A percentile compares a stretch with the other conserved stretches of the same genome.
Evolutionary conservation across 768 basidiomycete genomes (phyloP).

Genomic region (Russula dissimulans): DNA sequence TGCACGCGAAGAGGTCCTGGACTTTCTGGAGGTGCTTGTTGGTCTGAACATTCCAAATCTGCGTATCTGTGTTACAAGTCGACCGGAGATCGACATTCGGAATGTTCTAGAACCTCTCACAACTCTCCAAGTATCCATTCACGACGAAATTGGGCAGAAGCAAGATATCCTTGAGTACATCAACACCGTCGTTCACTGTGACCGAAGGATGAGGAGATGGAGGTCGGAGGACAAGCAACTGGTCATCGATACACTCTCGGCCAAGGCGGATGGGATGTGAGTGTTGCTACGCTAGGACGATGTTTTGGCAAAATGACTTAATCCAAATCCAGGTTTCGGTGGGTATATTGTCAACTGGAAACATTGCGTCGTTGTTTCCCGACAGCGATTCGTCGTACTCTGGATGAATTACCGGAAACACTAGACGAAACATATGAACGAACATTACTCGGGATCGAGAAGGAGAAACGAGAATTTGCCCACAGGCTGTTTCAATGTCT

Average conservation of each 20-base stretch:
- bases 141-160: background rate
- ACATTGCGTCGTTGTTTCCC: background rate
- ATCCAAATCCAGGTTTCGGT: background rate
- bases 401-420: background rate
- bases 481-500: background rate
- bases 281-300: background rate
- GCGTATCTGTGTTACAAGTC: conserved; percentile 2
- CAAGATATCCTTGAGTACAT: background rate
- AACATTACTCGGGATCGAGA: background rate
- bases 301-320: background rate
- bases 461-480: background rate
- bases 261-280: conserved; percentile 9
- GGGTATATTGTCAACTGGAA: conserved; percentile 4
- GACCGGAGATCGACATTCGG: background rate
- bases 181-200: background rate
- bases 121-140: background rate
- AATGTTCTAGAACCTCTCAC: background rate
- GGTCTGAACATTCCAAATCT: background rate
- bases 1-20: background rate
- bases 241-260: background rate
- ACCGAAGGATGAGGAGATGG: conserved; percentile 4
- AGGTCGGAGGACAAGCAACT: background rate
- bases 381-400: background rate
- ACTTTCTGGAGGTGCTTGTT: background rate
- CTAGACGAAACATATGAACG: conserved; percentile 5